Evolutionary conservation across 108 stramenopile genomes (phyloP), one percentile per base, ranked within the genome.

Genomic region (Asterionellopsis glacialis): DNA sequence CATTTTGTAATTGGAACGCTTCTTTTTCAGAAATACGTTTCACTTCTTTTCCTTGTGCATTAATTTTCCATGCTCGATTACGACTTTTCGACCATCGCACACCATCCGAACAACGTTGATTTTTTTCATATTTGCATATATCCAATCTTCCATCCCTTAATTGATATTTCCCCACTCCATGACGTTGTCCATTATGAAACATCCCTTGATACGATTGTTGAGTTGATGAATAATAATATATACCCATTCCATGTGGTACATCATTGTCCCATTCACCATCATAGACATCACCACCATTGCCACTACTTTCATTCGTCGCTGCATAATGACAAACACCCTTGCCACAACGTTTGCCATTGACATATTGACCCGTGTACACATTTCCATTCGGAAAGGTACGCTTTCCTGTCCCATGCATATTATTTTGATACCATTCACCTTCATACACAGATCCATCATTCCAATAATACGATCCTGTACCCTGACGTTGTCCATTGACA

Each of bases 31-130:
- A 5, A 33, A 33, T 33, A 33, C 33, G 33, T 33, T 33, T 33
- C 33, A 33, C 2, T 33, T 33, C 33, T 33, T 33, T 33, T 33
- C 33, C 33, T 7, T 33, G 5, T 33, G 33, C 33, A 33, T 33
- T 33, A 33, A 57, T 16, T 41, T 38, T 40, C 85, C 82, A 87
- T 5, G 82, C 80, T 56, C 84, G 81, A 39, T 75, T 79, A 15
- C 82, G 77, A 44, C 79, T 65, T 21, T 72, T 63, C 40, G 68
- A 73, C 80, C 80, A 87, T n/a, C 82, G 74, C 10, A 87, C 82
- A 12, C 82, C 82, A 41, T 67, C 65, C 4, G 73, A 70, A 0
- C 63, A 76, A 21, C 82, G 70, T 10, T 55, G 16, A 61, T 82
- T 77, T 52, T 75, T 61, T 41, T 65, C 68, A 41, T 81, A 87